Evolutionary conservation across 1,284 basidiomycete genomes (phyloP).

Genomic region (Ustilago lituana): DNA sequence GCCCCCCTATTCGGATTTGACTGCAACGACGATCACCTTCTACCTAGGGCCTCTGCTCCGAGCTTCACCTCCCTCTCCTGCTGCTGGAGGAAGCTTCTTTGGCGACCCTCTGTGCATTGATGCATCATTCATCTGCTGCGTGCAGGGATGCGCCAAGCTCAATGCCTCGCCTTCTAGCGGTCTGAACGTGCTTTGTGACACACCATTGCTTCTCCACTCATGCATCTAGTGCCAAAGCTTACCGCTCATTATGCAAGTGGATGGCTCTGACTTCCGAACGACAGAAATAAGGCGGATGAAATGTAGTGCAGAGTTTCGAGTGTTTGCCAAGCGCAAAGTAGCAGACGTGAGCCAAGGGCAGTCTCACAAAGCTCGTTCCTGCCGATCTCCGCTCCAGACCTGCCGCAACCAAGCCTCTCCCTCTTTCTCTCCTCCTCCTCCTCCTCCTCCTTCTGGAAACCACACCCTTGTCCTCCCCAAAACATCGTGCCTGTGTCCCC

Average conservation of each 20-base stretch:
- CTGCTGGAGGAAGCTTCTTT: background rate
- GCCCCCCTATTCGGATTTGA: background rate
- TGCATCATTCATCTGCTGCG: conserved; percentile 5
- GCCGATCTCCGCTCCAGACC: conserved; percentile 1
- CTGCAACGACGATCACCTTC: background rate
- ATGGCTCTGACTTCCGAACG: conserved; percentile 2
- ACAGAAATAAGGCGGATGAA: background rate
- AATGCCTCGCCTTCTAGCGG: background rate
- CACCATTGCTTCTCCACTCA: background rate
- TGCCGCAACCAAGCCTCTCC: no score
- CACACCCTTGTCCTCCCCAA: background rate
- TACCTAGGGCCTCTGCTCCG: conserved; percentile 1
- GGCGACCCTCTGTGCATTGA: background rate
- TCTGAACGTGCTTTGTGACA: background rate
- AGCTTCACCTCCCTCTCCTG: background rate
- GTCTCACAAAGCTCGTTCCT: conserved; percentile 6
- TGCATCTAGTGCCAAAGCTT: no score
- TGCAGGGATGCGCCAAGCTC: conserved; percentile 2
- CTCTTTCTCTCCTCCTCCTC: no score
- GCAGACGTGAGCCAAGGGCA: no score
- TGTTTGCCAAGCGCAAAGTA: no score
- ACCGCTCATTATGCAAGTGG: no score
- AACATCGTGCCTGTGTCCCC: conserved; percentile 1
- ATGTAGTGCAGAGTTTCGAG: no score
- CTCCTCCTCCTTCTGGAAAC: no score